A percentile compares a stretch with the other conserved stretches of the same genome.
These are phyloP conservation scores for Fusarium beomiforme DNA, from an alignment of 2,329 filamentous ascomycete genomes.

Conservation along the genomic window DNA sequence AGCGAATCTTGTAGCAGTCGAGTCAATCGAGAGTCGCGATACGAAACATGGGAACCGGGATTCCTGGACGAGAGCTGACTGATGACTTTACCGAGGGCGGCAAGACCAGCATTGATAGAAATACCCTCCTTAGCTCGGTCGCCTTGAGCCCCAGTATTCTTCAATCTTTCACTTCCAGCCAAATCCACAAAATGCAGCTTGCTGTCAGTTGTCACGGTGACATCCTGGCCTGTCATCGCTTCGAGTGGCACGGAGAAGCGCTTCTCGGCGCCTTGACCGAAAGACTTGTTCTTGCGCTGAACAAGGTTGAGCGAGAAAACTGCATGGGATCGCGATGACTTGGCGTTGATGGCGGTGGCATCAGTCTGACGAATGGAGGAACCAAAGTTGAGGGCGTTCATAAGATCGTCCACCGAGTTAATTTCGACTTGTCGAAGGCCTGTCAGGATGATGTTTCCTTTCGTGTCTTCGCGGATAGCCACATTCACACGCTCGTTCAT, in stretches of 20 bases:
- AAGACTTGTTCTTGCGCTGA: constrained; percentile 75
- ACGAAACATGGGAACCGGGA: constrained; percentile 90
- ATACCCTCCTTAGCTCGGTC: constrained; percentile 96
- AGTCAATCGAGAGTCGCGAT: constrained; percentile 97
- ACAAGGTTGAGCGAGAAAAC: constrained; percentile 96
- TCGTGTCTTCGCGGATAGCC: constrained; percentile 92
- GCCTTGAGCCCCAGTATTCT: constrained; percentile 95
- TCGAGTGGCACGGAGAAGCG: constrained; percentile 88
- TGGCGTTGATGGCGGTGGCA: constrained; percentile 95
- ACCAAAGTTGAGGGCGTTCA: constrained; percentile 89
- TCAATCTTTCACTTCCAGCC: constrained; percentile 94
- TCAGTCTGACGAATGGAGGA: constrained; percentile 96
- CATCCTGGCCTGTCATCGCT: constrained; percentile 72
- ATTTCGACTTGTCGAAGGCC: constrained; percentile 89
- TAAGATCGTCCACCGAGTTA: constrained; percentile 89
- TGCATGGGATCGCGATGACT: constrained; percentile 96
- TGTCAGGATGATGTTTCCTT: constrained; percentile 93
- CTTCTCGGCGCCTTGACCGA: constrained; percentile 74
- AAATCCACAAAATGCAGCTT: constrained; percentile 99
- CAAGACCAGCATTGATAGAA: constrained; percentile 95
- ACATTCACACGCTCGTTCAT: constrained; percentile 78
- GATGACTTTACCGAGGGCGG: constrained; percentile 96
- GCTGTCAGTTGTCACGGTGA: constrained; percentile 89
- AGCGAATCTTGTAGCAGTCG: constrained; percentile 95
- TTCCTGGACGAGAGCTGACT: constrained; percentile 94